Base-by-base conservation (phyloP, 2,329 filamentous ascomycete species). In the Cryoendolithus antarcticus region DNA sequence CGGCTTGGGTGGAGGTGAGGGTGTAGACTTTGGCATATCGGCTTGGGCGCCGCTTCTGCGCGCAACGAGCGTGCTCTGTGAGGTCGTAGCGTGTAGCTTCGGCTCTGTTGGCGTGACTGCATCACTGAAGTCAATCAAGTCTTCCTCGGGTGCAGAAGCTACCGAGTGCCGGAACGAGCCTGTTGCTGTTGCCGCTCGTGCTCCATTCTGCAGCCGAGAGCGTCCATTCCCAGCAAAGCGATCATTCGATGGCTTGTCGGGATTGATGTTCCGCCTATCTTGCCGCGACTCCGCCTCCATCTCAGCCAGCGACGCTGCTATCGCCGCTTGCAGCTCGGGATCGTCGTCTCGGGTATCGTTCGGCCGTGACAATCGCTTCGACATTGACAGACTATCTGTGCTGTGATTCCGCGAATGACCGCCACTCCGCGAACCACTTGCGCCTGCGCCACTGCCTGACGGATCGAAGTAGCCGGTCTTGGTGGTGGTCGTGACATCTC, bases 401-500 rank as follows among this genome's bases (percentile, higher is more conserved):
- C 53, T 59, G 28, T 49, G 41, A 28, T 53, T 46, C 27, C 51
- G 43, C 7, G 49, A 55, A 41, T 60, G 52, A 34, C 48, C 51
- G 30, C 49, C 51, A 41, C 42, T 55, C 27, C 49, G 45, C 15
- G 57, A 52, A 30, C 55, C 50, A 27, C 52, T 53, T 27, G 24
- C 24, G 30, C 48, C 50, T 30, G 52, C 54, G 24, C 57, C 55
- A 29, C 55, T 47, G 7, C 45, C 43, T 59, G 48, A 47, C 9
- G 76, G 70, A 47, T 93, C 84, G 54, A 95, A 95, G 57, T 91
- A 96, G 0, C 75, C 75, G 7, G 50, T 52, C 9, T 75, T 69
- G 34, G 67, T 69, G 0, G 81, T 74, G 0, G 86, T 94, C 0
- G 91, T 98, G 13, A 98, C 85, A 60, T 98, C 91, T 40, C 93